Base-by-base conservation (phyloP, 2,329 filamentous ascomycete species). In the Dactylellina leptospora region DNA sequence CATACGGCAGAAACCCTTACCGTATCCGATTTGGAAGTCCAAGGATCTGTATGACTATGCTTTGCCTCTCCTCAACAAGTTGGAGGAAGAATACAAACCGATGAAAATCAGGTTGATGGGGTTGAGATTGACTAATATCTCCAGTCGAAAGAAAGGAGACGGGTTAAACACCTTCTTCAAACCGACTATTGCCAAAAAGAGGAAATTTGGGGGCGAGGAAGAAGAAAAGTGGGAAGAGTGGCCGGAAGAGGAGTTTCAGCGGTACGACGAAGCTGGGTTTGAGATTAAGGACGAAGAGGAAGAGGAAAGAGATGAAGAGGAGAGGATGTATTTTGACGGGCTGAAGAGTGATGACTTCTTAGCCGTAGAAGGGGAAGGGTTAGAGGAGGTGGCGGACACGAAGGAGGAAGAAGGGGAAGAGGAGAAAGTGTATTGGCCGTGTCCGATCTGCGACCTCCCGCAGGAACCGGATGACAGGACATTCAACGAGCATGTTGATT, bases 401-500 rank as follows among this genome's bases (percentile, higher is more conserved):
- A 60, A 60, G 50, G 66, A 11, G 20, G 62, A 40, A 20, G 40
- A 40, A 66, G 10, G 11, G 5, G 74, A 76, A 18, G 56, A 74
- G 10, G 79, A 81, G 58, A 81, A 85, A 56, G 82, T 87, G 48
- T 84, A 83, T 79, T 97, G 93, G 93, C 85, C 89, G 36, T 99
- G 95, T 79, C 95, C 95, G 0, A 90, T 97, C 45, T 99, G 95
- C 79, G 56, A 60, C 5, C 55, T 75, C 2, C 88, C 91, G 0
- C 93, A 97, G 77, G 77, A 82, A 0, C 86, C 92, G 0, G 85
- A 93, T 53, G 92, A 97, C 78, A 84, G 84, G 47, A 82, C 81
- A 0, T 96, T 97, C 80, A 99, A 99, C 75, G 86, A 90, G 63
- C 95, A 99, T 77, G 92, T 99, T 55, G 95, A 99, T 78, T 85